Conservation (phyloP, 129 eudicot genomes). For the Helianthus tuberosus region DNA sequence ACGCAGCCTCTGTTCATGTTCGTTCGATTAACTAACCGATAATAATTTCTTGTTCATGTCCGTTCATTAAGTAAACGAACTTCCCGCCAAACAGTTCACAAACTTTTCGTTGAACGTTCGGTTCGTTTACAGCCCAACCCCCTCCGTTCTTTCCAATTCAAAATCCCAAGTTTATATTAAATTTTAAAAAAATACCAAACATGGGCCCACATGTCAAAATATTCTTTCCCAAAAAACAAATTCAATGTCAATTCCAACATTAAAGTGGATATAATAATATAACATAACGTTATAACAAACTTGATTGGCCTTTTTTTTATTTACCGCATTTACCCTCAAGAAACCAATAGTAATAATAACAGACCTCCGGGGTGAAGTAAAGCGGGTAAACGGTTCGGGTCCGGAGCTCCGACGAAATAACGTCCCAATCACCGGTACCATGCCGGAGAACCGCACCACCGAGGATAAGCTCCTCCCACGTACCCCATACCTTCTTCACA, state of each 20-base stretch:
- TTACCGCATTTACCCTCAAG: too few relatives aligned
- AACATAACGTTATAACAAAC: not conserved
- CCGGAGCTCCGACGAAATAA: conserved; percentile 80
- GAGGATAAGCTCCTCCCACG: conserved; percentile 92
- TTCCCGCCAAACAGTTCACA: too few relatives aligned
- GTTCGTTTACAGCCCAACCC: too few relatives aligned
- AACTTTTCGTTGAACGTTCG: too few relatives aligned
- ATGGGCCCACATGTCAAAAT: too few relatives aligned
- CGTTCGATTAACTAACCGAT: too few relatives aligned
- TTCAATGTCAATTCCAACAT: not conserved
- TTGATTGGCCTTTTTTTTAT: too few relatives aligned
- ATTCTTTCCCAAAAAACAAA: too few relatives aligned
- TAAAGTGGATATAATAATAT: not conserved
- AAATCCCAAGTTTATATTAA: not conserved
- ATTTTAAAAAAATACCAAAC: not conserved
- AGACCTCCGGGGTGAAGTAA: conserved; percentile 73
- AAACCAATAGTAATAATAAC: not conserved
- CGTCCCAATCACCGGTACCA: conserved; percentile 76
- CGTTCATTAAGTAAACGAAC: too few relatives aligned
- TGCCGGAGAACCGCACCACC: conserved; percentile 90
- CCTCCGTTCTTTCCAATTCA: not conserved
- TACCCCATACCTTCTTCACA: conserved; percentile 61
- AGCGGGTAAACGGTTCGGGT: conserved; percentile 63
- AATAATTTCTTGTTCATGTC: too few relatives aligned
- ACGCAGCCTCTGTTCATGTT: too few relatives aligned